These are phyloP conservation scores for Dactylorhiza incarnata DNA, from an alignment of 106 monocot species.

Conservation along the genomic window DNA sequence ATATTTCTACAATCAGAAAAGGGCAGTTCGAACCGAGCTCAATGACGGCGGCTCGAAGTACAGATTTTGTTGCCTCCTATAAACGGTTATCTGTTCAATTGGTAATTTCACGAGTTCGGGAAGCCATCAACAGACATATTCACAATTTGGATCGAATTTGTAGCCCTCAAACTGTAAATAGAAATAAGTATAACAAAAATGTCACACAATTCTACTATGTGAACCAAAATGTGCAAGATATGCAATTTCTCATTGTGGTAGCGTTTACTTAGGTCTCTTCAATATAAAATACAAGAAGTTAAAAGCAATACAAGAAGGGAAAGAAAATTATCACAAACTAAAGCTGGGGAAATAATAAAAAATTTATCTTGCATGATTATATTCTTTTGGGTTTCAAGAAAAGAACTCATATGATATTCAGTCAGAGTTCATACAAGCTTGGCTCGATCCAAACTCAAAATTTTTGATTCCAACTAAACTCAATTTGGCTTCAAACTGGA, in stretches of 20 bases:
- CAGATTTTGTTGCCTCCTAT: conserved; percentile 78
- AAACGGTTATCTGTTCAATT: conserved; percentile 93
- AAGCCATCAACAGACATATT: conserved; percentile 90
- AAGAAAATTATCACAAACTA: neutral
- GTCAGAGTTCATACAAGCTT: too few species aligned
- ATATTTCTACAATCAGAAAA: conserved; percentile 69
- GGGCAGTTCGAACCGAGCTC: conserved; percentile 96
- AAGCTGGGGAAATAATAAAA: too few species aligned
- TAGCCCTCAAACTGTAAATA: conserved; percentile 76
- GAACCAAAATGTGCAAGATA: neutral
- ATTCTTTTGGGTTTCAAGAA: too few species aligned
- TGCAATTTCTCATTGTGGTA: neutral
- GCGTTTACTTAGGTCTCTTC: neutral
- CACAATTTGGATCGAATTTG: conserved; percentile 89
- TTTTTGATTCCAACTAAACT: too few species aligned
- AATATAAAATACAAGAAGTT: neutral
- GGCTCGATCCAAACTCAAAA: too few species aligned
- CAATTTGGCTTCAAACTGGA: too few species aligned
- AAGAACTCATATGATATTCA: too few species aligned
- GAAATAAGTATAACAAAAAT: neutral
- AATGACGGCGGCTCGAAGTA: conserved; percentile 84
- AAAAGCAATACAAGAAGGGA: neutral
- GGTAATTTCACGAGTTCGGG: conserved; percentile 86
- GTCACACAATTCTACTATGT: neutral
- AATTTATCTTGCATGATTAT: too few species aligned